Percentiles rank a stretch among this genome's conserved stretches.
These are phyloP conservation scores for Phytomonas serpens DNA, from an alignment of 208 protist genomes.

Conservation along the genomic window DNA sequence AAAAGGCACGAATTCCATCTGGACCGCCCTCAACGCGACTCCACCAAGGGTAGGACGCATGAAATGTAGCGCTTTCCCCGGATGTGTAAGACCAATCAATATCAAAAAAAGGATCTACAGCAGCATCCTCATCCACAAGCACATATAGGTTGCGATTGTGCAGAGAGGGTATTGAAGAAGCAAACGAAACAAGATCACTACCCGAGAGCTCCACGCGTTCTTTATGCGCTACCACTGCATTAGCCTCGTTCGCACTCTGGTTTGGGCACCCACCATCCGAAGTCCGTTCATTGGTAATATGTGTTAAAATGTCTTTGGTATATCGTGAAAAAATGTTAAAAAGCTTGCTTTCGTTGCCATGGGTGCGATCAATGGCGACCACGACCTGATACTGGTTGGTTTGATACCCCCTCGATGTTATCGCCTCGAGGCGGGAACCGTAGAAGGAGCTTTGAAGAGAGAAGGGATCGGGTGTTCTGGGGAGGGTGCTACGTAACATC, in stretches of 20 bases:
- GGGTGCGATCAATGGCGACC: conserved; percentile 35
- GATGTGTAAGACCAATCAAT: conserved; percentile 45
- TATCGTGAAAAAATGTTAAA: conserved; percentile 50
- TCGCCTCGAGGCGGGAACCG: conserved; percentile 40
- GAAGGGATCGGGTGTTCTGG: conserved; percentile 31
- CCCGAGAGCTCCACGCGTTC: background rate
- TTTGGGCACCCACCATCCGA: background rate
- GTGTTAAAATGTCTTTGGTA: background rate
- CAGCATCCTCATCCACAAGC: conserved; percentile 51
- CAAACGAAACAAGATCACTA: conserved; percentile 36
- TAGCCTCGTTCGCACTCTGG: background rate
- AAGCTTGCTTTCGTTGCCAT: conserved; percentile 49
- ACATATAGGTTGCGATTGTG: conserved; percentile 69
- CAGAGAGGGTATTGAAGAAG: conserved; percentile 30
- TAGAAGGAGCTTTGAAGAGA: conserved; percentile 52
- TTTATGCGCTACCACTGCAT: background rate
- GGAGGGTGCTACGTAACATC: background rate
- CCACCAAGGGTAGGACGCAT: background rate
- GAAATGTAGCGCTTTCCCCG: background rate
- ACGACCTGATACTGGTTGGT: conserved; percentile 25
- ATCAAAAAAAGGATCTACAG: conserved; percentile 82
- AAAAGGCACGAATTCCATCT: background rate
- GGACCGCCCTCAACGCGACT: background rate
- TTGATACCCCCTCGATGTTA: conserved; percentile 38
- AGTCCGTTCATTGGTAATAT: background rate